Evolutionary conservation across 164 flowering plant species (phyloP), one percentile per base, ranked within the genome.

Genomic region (Paratinospora sagittata): DNA sequence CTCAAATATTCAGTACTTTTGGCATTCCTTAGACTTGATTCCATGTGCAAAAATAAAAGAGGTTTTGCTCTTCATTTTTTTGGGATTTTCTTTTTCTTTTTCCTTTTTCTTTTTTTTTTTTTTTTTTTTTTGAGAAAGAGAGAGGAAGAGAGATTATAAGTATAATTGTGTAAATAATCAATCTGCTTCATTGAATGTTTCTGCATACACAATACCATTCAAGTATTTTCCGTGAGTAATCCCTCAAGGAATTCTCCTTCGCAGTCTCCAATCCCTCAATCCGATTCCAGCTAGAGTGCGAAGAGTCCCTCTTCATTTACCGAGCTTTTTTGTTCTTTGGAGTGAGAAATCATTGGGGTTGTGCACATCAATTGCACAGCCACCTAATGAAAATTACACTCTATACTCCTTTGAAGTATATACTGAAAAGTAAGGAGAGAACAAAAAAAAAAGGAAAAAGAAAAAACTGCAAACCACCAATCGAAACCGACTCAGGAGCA

Each of bases 381-480:
- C 57, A 45, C 61, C 26, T 60, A 71, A 34, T 36, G 69, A 41
- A 72, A 73, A 30, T 30, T 36, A 71, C 72, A 75, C 60, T 68
- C 39, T 72, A 73, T 47, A 45, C 41, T 68, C 68, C n/a, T 34
- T 55, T n/a, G 7, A 55, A 55, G 21, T 21, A 19, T 21, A 21
- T 55, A 55, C n/a, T 19, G 61, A 17, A 55, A 55, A 52, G 64
- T 66, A 62, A 70, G 69, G 27, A 71, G 16, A 26, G 33, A 68
- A 69, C 23, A n/a, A 65, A 39, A 71, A 27, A 34, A 13, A 67
- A n/a, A 36, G 7, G 12, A 8, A 57, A 27, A 67, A 57, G 8
- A 36, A 21, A 62, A 58, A 43, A 62, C 67, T 45, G 64, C 55
- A 72, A 80, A 74, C 69, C 70, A 52, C 58, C 49, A 72, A 71